These are phyloP conservation scores for Rhodotorula sp. DNA, from an alignment of 1,284 basidiomycete genomes.

Conservation along the genomic window DNA sequence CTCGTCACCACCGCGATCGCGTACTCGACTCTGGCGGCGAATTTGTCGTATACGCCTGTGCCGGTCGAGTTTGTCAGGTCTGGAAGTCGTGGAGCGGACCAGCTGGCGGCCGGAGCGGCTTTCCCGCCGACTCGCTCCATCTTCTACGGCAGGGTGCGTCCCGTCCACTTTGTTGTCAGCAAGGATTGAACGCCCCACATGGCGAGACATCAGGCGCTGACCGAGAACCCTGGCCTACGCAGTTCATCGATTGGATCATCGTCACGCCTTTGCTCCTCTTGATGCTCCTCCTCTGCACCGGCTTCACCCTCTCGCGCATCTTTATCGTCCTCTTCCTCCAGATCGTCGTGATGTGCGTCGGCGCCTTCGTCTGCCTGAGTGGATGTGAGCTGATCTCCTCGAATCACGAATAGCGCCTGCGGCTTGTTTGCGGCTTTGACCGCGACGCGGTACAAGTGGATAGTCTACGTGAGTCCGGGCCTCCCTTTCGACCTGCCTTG, in stretches of 20 bases:
- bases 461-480: neutral
- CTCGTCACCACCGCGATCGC: neutral
- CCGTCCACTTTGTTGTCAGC: neutral
- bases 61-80: conserved; percentile 12
- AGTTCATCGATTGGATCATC: conserved; percentile 60
- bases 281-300: conserved; percentile 57
- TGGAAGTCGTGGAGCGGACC: conserved; percentile 4
- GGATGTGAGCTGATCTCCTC: neutral
- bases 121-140: conserved; percentile 10
- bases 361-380: rapidly evolving
- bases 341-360: conserved; percentile 1
- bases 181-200: too few relatives aligned
- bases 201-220: neutral
- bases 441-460: conserved; percentile 9
- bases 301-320: conserved; percentile 59
- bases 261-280: conserved; percentile 61
- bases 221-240: neutral
- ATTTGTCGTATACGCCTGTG: conserved; percentile 8
- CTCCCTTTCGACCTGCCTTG: neutral
- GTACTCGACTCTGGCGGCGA: neutral
- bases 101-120: neutral
- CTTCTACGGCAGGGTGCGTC: conserved; percentile 9
- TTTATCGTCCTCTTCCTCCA: conserved; percentile 60
- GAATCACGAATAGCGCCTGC: neutral
- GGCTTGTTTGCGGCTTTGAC: conserved; percentile 1